Evolutionary conservation across 2,329 filamentous ascomycete genomes (phyloP).

Genomic region (Penicillium sp.): DNA sequence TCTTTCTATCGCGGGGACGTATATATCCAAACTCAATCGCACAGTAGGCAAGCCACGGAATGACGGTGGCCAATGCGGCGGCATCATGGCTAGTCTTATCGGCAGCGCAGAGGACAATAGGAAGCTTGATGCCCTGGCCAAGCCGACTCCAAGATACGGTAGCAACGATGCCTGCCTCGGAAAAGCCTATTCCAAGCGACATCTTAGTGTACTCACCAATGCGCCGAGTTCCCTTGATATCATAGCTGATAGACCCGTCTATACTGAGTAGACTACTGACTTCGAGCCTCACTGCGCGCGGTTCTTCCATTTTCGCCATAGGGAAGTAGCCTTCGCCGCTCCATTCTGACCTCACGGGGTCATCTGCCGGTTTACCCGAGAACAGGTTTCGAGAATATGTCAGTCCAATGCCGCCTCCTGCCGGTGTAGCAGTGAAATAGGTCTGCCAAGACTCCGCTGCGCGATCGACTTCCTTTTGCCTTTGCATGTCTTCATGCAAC

Average conservation of each 20-base stretch:
- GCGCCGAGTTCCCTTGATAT: slow-evolving; percentile 33
- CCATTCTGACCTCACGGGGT: slow-evolving; percentile 38
- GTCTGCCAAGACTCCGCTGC: slow-evolving; percentile 34
- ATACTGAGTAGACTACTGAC: slow-evolving; percentile 25
- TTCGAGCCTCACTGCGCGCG: slow-evolving; percentile 34
- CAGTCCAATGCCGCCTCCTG: slow-evolving; percentile 26
- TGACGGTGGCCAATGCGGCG: slow-evolving; percentile 32
- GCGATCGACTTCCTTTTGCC: slow-evolving; percentile 19
- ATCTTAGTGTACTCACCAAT: slow-evolving; percentile 38
- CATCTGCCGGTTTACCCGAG: slow-evolving; percentile 29
- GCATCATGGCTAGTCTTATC: slow-evolving; percentile 32
- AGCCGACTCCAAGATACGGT: slow-evolving; percentile 39
- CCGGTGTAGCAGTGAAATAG: slow-evolving; percentile 27
- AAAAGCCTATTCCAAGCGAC: slow-evolving; percentile 38
- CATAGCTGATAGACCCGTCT: slow-evolving; percentile 32
- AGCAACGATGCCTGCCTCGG: slow-evolving; percentile 35
- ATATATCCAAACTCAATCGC: slow-evolving; percentile 41
- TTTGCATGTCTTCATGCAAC: slow-evolving; percentile 3
- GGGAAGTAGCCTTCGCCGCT: slow-evolving; percentile 38
- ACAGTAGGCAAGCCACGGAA: slow-evolving; percentile 40
- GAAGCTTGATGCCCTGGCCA: slow-evolving; percentile 38
- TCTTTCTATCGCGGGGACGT: slow-evolving; percentile 36
- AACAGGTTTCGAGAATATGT: slow-evolving; percentile 39
- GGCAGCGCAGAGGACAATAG: slow-evolving; percentile 36
- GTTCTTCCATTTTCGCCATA: slow-evolving; percentile 24